These are phyloP conservation scores for Psophocarpus tetragonolobus DNA, from an alignment of 306 rosid species.

Conservation along the genomic window DNA sequence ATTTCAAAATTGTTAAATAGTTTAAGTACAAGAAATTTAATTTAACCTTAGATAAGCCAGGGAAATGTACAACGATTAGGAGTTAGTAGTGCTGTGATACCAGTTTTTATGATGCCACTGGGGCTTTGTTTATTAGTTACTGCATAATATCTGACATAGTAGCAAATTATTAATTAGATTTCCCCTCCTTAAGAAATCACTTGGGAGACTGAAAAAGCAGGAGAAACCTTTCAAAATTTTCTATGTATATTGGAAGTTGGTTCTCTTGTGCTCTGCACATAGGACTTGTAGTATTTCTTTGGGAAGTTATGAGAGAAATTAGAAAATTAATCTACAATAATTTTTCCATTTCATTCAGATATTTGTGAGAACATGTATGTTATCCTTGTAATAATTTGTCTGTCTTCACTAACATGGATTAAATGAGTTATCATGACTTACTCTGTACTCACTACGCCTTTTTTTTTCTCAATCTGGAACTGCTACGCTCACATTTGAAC, in stretches of 20 bases:
- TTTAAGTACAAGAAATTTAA: not conserved
- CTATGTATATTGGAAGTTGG: not conserved
- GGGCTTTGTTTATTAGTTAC: conserved; percentile 5
- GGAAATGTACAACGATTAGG: not conserved
- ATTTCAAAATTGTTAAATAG: not conserved
- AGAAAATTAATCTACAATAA: not conserved
- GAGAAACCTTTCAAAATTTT: conserved; percentile 22
- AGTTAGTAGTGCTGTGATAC: not conserved
- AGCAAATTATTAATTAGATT: conserved; percentile 3
- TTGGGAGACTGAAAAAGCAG: not conserved
- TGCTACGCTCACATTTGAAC: not conserved
- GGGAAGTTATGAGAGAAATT: not conserved
- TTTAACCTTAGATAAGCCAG: not conserved
- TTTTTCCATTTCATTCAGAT: conserved; percentile 23
- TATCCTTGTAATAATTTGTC: conserved; percentile 24
- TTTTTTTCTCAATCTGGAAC: not conserved
- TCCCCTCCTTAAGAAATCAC: not conserved
- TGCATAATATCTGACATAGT: conserved; percentile 14
- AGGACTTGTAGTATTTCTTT: not conserved
- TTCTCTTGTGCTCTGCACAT: not conserved
- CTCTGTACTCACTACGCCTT: conserved; percentile 3
- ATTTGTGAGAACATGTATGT: not conserved
- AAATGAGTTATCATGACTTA: conserved; percentile 7
- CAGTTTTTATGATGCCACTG: not conserved
- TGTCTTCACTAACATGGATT: not conserved